phyloP scores from a whole-genome alignment of 2,329 filamentous ascomycete genomes.

The Aspergillus versicolor region DNA sequence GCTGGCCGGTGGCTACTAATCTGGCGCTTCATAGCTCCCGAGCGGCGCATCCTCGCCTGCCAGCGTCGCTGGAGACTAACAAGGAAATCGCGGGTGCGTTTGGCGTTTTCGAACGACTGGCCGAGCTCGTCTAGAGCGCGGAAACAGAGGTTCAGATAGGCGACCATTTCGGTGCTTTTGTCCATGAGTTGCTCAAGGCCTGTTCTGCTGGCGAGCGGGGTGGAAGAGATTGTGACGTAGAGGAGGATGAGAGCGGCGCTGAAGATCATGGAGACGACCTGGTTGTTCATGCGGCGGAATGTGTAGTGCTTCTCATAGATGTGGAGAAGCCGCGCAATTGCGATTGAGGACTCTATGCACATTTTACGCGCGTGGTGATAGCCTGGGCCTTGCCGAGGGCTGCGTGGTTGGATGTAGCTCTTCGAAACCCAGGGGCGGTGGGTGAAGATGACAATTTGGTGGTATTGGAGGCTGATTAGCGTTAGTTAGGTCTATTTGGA shows the following conservation, averaged over 20 bases:
- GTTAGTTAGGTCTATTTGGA: background rate
- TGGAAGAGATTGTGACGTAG: conserved; percentile 38
- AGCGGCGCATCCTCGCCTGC: conserved; percentile 28
- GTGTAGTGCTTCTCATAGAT: conserved; percentile 44
- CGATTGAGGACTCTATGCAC: conserved; percentile 43
- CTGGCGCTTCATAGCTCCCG: conserved; percentile 10
- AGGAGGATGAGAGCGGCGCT: conserved; percentile 44
- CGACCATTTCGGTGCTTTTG: conserved; percentile 33
- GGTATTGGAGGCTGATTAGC: conserved; percentile 40
- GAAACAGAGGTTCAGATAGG: conserved; percentile 42
- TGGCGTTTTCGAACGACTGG: conserved; percentile 42
- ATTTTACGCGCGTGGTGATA: conserved; percentile 45
- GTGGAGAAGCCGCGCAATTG: conserved; percentile 41
- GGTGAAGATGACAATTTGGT: conserved; percentile 46
- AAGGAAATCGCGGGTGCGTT: conserved; percentile 40
- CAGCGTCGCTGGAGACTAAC: conserved; percentile 40
- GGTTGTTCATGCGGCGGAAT: conserved; percentile 45
- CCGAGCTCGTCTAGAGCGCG: conserved; percentile 43
- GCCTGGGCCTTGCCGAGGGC: conserved; percentile 43
- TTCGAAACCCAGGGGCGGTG: conserved; percentile 47
- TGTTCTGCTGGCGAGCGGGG: conserved; percentile 23
- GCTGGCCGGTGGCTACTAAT: background rate
- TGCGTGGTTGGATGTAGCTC: conserved; percentile 41
- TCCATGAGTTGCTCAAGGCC: conserved; percentile 19
- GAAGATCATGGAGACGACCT: conserved; percentile 46